These are phyloP conservation scores for Anisodus acutangulus DNA, from an alignment of 257 asterid species.

Conservation along the genomic window DNA sequence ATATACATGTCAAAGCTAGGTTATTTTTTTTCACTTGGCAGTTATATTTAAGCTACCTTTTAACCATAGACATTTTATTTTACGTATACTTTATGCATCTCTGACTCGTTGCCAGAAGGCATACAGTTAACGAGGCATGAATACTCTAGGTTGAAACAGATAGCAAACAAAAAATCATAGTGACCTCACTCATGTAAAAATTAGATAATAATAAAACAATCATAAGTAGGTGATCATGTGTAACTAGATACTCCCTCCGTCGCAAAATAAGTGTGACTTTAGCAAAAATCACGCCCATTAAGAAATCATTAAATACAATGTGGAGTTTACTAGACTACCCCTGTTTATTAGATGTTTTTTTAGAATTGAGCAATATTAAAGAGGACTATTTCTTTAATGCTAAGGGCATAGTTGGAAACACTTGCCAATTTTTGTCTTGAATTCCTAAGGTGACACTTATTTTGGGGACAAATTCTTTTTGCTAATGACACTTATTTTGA, in stretches of 20 bases:
- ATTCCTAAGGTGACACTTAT: no score
- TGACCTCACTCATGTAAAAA: not conserved
- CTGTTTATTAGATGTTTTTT: no score
- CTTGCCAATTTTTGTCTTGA: no score
- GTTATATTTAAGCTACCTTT: not conserved
- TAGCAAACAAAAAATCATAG: not conserved
- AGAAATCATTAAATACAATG: no score
- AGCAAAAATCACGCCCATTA: no score
- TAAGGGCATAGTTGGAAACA: no score
- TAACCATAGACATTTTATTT: not conserved
- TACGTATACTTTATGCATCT: not conserved
- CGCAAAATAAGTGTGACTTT: no score
- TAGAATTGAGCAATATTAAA: no score
- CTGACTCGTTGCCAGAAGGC: not conserved
- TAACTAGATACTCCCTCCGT: not conserved
- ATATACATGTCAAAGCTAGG: not conserved
- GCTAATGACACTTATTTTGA: no score
- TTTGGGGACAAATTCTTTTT: no score
- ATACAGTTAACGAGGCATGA: not conserved
- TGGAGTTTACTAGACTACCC: no score
- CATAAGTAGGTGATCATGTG: not conserved
- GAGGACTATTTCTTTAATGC: no score
- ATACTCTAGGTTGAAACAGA: not conserved
- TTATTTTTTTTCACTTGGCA: not conserved
- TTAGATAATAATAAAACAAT: not conserved